Evolutionary conservation across 257 asterid species (phyloP), one percentile per base, ranked within the genome.

Genomic region (Haberlea rhodopensis): DNA sequence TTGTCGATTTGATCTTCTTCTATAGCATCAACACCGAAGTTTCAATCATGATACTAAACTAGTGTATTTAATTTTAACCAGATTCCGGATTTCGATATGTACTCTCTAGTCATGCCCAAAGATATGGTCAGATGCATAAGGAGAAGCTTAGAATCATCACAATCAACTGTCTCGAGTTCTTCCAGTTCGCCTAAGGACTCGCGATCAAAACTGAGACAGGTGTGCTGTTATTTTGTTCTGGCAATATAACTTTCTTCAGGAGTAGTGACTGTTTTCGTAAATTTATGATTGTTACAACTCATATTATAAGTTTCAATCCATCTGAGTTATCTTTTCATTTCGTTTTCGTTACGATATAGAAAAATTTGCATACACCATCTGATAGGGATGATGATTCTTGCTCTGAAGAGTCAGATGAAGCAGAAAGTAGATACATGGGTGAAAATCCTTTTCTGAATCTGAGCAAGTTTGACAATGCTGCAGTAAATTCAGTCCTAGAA

Each of bases 371-470:
- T 57, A 64, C 79, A 60, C 66, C 66, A 10, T 58, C 63, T 27
- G 67, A 66, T 58, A 70, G 63, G 74, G 80, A 79, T 18, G 78
- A 76, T 52, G 89, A 82, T 74, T 82, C 76, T 70, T 71, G 73
- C 74, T 90, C 96, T 7, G 92, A 84, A 6, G 89, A 69, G 75
- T 90, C 95, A 2, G 94, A 90, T 32, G 97, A 90, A 80, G 97
- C 88, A 31, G 96, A 90, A 72, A 90, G 96, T 74, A 78, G 88
- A 71, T 90, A 82, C 52, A 75, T 73, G 86, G 94, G 90, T 57
- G 81, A 73, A 61, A 79, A 73, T 62, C 69, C 76, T 22, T 70
- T 75, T 69, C 68, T 82, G n/a, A 66, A 80, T 51, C 61, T 63
- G 54, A 52, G 65, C 72, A 76, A 80, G 68, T 67, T 56, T 62